phyloP scores from a whole-genome alignment of 164 flowering plant genomes.

The Nymphaea thermarum region DNA sequence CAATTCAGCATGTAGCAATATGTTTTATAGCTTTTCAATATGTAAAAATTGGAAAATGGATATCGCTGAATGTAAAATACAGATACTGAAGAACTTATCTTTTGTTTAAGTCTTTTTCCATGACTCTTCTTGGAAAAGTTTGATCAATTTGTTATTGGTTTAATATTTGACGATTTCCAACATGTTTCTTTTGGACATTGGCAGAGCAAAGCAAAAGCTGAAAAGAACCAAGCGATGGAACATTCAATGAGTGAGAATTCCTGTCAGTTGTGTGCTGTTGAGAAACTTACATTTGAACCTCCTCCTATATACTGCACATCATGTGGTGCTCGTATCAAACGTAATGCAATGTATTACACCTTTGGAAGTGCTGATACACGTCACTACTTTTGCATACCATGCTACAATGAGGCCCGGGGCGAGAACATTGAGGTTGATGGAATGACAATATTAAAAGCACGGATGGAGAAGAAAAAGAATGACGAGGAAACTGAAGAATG shows the following conservation, averaged over 20 bases:
- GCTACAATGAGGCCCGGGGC: slow-evolving; percentile 88
- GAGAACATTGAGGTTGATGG: slow-evolving; percentile 76
- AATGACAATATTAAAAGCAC: slow-evolving; percentile 42
- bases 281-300: slow-evolving; percentile 94
- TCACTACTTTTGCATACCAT: slow-evolving; percentile 84
- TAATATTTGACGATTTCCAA: neutral
- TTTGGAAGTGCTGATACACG: slow-evolving; percentile 87
- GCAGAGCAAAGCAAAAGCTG: slow-evolving; percentile 97
- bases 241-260: slow-evolving; percentile 91
- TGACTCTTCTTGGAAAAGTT: neutral
- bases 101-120: neutral
- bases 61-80: too few relatives aligned
- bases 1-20: too few relatives aligned
- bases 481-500: slow-evolving; percentile 98
- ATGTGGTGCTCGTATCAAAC: slow-evolving; percentile 87
- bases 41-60: too few relatives aligned
- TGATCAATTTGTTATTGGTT: too few relatives aligned
- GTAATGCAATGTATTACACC: slow-evolving; percentile 86
- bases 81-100: too few relatives aligned
- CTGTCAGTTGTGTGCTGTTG: slow-evolving; percentile 97
- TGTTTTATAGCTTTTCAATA: too few relatives aligned
- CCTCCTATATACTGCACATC: slow-evolving; percentile 91
- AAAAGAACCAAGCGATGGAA: slow-evolving; percentile 96
- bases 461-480: slow-evolving; percentile 86
- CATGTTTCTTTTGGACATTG: neutral